A percentile compares a stretch with the other conserved stretches of the same genome.
phyloP scores from a whole-genome alignment of 768 basidiomycete genomes.

The Termitomyces sp. region DNA sequence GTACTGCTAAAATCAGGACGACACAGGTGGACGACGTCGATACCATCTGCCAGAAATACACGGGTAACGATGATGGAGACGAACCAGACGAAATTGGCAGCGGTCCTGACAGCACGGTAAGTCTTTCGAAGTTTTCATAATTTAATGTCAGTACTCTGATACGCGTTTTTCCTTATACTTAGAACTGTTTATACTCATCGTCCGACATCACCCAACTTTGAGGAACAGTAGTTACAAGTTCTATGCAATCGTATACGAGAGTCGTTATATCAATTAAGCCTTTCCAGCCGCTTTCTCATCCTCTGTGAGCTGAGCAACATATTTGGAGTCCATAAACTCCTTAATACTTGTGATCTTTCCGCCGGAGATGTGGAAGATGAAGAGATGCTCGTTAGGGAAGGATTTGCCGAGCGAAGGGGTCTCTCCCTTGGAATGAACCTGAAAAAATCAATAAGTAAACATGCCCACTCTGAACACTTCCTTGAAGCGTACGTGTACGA shows the following conservation, averaged over 20 bases:
- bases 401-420: constrained; percentile 1
- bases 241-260: neutral
- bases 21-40: constrained; percentile 24
- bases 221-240: neutral
- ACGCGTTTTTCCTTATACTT: neutral
- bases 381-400: constrained; percentile 8
- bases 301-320: constrained; percentile 1
- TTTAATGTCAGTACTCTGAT: neutral
- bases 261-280: neutral
- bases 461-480: neutral
- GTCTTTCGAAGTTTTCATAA: neutral
- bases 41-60: constrained; percentile 26
- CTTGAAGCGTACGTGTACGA: constrained; percentile 4
- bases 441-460: neutral
- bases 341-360: constrained; percentile 8
- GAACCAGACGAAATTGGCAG: constrained; percentile 24
- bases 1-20: constrained; percentile 26
- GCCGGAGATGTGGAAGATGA: constrained; percentile 9
- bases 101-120: constrained; percentile 26
- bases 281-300: constrained; percentile 2
- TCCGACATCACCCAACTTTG: constrained; percentile 21
- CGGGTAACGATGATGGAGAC: constrained; percentile 23
- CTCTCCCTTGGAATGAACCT: constrained; percentile 1
- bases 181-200: constrained; percentile 23
- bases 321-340: constrained; percentile 9